Evolutionary conservation across 2,329 filamentous ascomycete genomes (phyloP), one percentile per base, ranked within the genome.

Genomic region (Pseudogymnoascus pannorum): DNA sequence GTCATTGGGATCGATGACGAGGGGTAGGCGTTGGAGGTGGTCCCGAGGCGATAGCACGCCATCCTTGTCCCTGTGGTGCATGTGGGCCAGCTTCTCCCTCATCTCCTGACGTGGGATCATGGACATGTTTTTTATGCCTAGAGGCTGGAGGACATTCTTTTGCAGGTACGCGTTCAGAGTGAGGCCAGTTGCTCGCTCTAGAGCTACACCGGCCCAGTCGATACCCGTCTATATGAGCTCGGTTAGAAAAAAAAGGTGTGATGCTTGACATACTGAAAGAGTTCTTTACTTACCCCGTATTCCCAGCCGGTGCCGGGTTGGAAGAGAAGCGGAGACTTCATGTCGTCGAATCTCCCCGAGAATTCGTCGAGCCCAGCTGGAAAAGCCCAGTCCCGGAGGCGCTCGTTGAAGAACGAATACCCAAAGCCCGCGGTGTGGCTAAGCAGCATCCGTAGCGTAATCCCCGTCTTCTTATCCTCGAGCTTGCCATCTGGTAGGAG

Each of bases 231-330:
- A n/a, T 61, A 33, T 11, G 24, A 22, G 26, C 5, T 11, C 31
- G 6, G 11, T 29, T 22, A 29, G 42, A 51, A 22, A 51, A n/a
- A n/a, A n/a, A n/a, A n/a, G n/a, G n/a, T n/a, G n/a, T n/a, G n/a
- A n/a, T n/a, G n/a, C n/a, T n/a, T n/a, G n/a, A n/a, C n/a, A n/a
- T n/a, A n/a, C n/a, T n/a, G n/a, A n/a, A n/a, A n/a, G n/a, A n/a
- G n/a, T n/a, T n/a, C n/a, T n/a, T n/a, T n/a, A 22, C 14, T 51
- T 51, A 51, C 42, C 20, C 20, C 42, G 3, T 51, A 51, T 51
- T 65, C 31, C 81, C 83, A 88, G 4, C 74, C 75, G 29, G 79
- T 77, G 0, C 84, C 85, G 0, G 86, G 86, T 66, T 89, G 84
- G 65, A 85, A 84, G 0, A 87, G 70, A n/a, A 89, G 71, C 1